These are phyloP conservation scores for Backusella liffmaniae DNA, from an alignment of 192 early-diverging fungal genomes.

Conservation along the genomic window DNA sequence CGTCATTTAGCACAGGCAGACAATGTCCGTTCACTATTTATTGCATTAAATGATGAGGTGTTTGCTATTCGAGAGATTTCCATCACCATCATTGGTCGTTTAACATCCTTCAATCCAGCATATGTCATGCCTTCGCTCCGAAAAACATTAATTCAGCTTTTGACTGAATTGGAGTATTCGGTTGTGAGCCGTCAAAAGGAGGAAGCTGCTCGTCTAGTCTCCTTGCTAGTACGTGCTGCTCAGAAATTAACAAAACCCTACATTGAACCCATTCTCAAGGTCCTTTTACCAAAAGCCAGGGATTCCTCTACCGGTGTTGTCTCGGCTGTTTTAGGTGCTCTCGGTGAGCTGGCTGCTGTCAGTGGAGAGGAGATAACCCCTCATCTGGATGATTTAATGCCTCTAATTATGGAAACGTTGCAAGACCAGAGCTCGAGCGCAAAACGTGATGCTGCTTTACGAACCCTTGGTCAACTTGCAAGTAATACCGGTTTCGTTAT, in stretches of 20 bases:
- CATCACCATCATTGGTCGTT: slow-evolving; percentile 82
- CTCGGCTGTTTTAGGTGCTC: slow-evolving; percentile 70
- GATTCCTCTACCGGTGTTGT: slow-evolving; percentile 79
- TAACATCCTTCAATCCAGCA: slow-evolving; percentile 86
- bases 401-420: slow-evolving; percentile 85
- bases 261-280: slow-evolving; percentile 83
- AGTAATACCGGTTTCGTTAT: slow-evolving; percentile 88
- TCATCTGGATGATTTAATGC: slow-evolving; percentile 78
- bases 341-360: slow-evolving; percentile 83
- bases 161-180: slow-evolving; percentile 92
- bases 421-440: slow-evolving; percentile 81
- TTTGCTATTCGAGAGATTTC: slow-evolving; percentile 85
- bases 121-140: slow-evolving; percentile 89
- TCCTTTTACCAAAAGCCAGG: slow-evolving; percentile 78
- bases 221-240: slow-evolving; percentile 71
- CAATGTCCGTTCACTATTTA: slow-evolving; percentile 82
- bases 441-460: slow-evolving; percentile 87
- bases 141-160: slow-evolving; percentile 80
- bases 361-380: slow-evolving; percentile 82
- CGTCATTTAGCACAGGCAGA: slow-evolving; percentile 88
- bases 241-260: slow-evolving; percentile 87
- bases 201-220: slow-evolving; percentile 78
- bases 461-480: slow-evolving; percentile 82
- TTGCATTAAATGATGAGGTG: slow-evolving; percentile 89
- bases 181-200: slow-evolving; percentile 79